Conservation (phyloP, 2,329 filamentous ascomycete species). For the Trichoderma gracile region DNA sequence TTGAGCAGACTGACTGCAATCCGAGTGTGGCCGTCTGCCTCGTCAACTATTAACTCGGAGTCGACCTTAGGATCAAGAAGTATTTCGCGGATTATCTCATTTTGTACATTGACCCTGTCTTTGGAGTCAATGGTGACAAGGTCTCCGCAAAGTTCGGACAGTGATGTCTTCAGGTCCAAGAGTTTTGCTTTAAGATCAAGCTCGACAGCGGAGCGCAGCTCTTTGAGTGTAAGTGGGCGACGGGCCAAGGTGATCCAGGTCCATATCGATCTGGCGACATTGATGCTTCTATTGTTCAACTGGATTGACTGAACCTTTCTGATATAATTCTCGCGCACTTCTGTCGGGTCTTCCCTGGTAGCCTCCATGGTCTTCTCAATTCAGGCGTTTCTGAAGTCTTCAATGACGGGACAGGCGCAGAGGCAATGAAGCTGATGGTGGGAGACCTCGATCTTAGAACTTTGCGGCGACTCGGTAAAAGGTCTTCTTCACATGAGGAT, state of each 20-base stretch:
- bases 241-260: constrained; percentile 14
- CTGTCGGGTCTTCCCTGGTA: not conserved
- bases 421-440: constrained; percentile 18
- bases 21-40: not conserved
- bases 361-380: constrained; percentile 18
- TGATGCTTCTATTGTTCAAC: not conserved
- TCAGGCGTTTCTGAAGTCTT: constrained; percentile 19
- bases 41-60: not conserved
- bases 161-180: not conserved
- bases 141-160: not conserved
- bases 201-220: constrained; percentile 12
- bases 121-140: constrained; percentile 6
- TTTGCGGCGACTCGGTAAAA: not conserved
- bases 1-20: not conserved
- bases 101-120: constrained; percentile 5
- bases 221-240: constrained; percentile 1
- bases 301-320: constrained; percentile 8
- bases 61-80: not conserved
- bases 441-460: not conserved
- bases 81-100: constrained; percentile 11
- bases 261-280: constrained; percentile 8
- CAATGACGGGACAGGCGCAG: constrained; percentile 13
- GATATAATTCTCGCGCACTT: not conserved
- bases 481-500: not conserved
- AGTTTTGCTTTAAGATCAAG: constrained; percentile 8